phyloP scores from a whole-genome alignment of 1,284 basidiomycete species.

The Sparassis latifolia region DNA sequence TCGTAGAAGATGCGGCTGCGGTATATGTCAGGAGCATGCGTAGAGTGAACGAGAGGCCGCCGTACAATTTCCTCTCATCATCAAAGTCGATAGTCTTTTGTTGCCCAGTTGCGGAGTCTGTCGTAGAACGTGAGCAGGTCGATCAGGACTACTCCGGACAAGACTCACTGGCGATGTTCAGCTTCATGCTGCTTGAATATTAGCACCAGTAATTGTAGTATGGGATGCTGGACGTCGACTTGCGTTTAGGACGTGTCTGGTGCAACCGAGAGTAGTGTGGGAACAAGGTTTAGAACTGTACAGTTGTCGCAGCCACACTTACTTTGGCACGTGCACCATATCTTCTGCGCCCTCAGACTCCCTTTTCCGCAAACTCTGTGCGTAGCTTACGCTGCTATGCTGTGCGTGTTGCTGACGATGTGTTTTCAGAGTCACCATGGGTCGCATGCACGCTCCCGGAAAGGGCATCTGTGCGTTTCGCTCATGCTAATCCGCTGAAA shows the following conservation, averaged over 20 bases:
- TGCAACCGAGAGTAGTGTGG: slow-evolving; percentile 20
- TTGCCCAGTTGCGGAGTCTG: slow-evolving; percentile 90
- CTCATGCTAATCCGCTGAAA: not conserved
- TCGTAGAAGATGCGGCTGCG: slow-evolving; percentile 89
- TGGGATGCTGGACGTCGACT: too few species aligned
- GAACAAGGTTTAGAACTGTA: slow-evolving; percentile 41
- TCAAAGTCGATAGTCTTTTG: slow-evolving; percentile 96
- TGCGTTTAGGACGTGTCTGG: slow-evolving; percentile 3
- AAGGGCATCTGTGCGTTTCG: slow-evolving; percentile 87
- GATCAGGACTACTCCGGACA: not conserved
- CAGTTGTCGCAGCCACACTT: slow-evolving; percentile 31
- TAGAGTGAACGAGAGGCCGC: not conserved
- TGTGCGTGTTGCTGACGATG: slow-evolving; percentile 9
- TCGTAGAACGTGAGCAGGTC: slow-evolving; percentile 11
- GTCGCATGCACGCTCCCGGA: slow-evolving; percentile 97
- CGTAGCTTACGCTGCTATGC: slow-evolving; percentile 11
- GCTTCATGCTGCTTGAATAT: slow-evolving; percentile 65
- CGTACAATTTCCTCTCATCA: slow-evolving; percentile 86
- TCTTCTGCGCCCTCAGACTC: slow-evolving; percentile 28
- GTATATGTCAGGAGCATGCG: slow-evolving; percentile 1
- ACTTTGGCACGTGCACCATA: slow-evolving; percentile 28
- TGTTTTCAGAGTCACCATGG: slow-evolving; percentile 49
- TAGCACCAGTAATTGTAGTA: too few species aligned
- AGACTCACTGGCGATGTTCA: slow-evolving; percentile 90
- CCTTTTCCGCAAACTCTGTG: slow-evolving; percentile 31